phyloP scores from a whole-genome alignment of 148 eudicot genomes.

The Diospyros kaki region DNA sequence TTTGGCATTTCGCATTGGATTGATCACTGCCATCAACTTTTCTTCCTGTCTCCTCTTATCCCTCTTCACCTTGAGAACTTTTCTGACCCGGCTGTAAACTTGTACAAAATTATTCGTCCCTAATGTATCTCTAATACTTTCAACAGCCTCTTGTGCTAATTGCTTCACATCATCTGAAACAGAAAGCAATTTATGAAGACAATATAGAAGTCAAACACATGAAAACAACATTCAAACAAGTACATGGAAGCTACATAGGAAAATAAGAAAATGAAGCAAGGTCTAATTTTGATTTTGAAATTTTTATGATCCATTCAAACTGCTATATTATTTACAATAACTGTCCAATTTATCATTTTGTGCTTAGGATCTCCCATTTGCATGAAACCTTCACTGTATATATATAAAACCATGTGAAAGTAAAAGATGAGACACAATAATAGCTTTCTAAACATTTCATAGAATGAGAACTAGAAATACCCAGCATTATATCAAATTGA shows the following conservation, averaged over 20 bases:
- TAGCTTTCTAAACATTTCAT: too few relatives aligned
- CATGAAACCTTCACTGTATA: too few relatives aligned
- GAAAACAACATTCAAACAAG: neutral
- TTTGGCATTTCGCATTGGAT: conserved; percentile 80
- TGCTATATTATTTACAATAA: neutral
- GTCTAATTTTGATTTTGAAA: conserved; percentile 5
- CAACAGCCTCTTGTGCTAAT: conserved; percentile 52
- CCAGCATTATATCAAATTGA: too few relatives aligned
- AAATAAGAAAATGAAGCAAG: neutral
- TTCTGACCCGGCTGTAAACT: conserved; percentile 48
- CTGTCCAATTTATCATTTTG: too few relatives aligned
- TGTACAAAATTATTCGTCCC: conserved; percentile 50
- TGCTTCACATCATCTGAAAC: conserved; percentile 69
- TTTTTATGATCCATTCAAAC: neutral
- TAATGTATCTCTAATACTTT: conserved; percentile 36
- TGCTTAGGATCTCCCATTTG: too few relatives aligned
- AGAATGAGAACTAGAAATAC: too few relatives aligned
- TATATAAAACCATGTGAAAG: too few relatives aligned
- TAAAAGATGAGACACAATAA: too few relatives aligned
- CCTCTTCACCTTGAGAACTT: conserved; percentile 60
- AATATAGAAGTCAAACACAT: neutral
- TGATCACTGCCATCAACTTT: conserved; percentile 78
- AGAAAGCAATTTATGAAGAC: neutral
- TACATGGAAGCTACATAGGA: neutral
- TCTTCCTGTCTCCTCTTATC: conserved; percentile 71